Base-by-base conservation (phyloP, 1,284 basidiomycete species). In the Rhodotorula sp. region DNA sequence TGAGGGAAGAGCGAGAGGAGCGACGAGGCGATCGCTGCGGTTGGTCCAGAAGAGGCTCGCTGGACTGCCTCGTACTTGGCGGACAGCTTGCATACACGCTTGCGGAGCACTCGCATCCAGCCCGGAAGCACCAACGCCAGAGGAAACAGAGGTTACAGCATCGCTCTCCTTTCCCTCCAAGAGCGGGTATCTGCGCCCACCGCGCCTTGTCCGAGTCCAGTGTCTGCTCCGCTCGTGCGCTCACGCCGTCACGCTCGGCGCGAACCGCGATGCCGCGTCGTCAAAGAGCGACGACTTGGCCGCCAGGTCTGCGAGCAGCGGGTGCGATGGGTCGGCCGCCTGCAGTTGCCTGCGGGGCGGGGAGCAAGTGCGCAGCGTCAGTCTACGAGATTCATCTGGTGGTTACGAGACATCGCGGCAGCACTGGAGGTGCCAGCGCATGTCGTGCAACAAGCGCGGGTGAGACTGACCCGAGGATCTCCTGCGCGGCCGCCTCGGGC, bases 241-340 rank as follows among this genome's bases (percentile, higher is more conserved):
- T 63, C 61, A 70, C 4, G 63, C 66, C n/a, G 66, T 51, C 19
- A 77, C 67, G 25, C 44, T 39, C 21, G 62, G 62, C 22, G 59
- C 44, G 50, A 77, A 77, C 55, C 74, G 70, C 48, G 61, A 53
- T n/a, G 78, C 75, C 12, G 77, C 77, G 25, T 75, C 72, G 53
- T 79, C 78, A 39, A 93, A 93, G 57, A 87, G 77, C 1, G 83
- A 83, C 13, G 86, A 85, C 82, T 91, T 91, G 61, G 85, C 81
- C 36, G 81, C 79, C 36, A 91, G 80, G 75, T 91, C 89, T n/a
- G 80, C 76, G 27, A 90, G 87, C 71, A 91, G 80, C 17, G 90
- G 90, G 82, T 92, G 88, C 5, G 82, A 81, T 15, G 90, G 87
- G 74, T 89, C 84, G 73, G 87, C 83, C n/a, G 81, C 81, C 15